A percentile compares a stretch with the other conserved stretches of the same genome.
These are phyloP conservation scores for Platismatia glauca DNA, from an alignment of 495 filamentous ascomycete genomes.

Conservation along the genomic window DNA sequence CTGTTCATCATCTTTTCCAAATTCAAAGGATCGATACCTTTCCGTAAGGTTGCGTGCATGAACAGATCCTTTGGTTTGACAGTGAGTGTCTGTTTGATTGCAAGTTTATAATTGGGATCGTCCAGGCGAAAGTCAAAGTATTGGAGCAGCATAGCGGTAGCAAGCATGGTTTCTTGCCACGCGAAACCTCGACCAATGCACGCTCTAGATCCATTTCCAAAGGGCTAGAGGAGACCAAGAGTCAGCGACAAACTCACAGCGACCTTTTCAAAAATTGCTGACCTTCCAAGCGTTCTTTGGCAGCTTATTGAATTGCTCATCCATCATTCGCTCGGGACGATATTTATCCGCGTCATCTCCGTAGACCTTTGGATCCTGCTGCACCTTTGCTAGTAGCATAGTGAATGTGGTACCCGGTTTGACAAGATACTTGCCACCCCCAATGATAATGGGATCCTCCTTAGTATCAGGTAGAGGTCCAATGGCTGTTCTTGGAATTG, in stretches of 20 bases:
- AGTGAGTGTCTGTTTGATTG: conserved; percentile 62
- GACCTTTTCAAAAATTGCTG: background rate
- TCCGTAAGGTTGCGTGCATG: conserved; percentile 55
- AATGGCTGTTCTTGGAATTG: conserved; percentile 44
- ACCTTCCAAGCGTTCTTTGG: conserved; percentile 52
- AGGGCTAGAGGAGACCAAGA: conserved; percentile 24
- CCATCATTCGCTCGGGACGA: conserved; percentile 57
- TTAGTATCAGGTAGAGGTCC: conserved; percentile 35
- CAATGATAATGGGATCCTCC: conserved; percentile 38
- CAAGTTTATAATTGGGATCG: conserved; percentile 46
- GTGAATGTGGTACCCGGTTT: background rate
- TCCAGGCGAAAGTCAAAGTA: conserved; percentile 53
- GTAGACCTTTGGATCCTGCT: conserved; percentile 59
- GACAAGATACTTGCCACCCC: background rate
- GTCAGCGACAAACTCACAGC: background rate
- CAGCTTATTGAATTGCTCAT: conserved; percentile 49
- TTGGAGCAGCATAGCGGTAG: conserved; percentile 48
- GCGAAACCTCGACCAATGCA: conserved; percentile 65
- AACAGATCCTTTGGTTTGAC: conserved; percentile 68
- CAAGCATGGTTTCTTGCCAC: conserved; percentile 51
- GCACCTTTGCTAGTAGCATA: conserved; percentile 49
- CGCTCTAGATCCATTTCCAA: conserved; percentile 55
- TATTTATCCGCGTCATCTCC: conserved; percentile 55
- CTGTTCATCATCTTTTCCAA: conserved; percentile 45
- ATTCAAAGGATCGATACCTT: conserved; percentile 48